Percentiles rank a stretch among this genome's conserved stretches.
These are phyloP conservation scores for Lactifluus subvellereus DNA, from an alignment of 768 basidiomycete species.

Conservation along the genomic window DNA sequence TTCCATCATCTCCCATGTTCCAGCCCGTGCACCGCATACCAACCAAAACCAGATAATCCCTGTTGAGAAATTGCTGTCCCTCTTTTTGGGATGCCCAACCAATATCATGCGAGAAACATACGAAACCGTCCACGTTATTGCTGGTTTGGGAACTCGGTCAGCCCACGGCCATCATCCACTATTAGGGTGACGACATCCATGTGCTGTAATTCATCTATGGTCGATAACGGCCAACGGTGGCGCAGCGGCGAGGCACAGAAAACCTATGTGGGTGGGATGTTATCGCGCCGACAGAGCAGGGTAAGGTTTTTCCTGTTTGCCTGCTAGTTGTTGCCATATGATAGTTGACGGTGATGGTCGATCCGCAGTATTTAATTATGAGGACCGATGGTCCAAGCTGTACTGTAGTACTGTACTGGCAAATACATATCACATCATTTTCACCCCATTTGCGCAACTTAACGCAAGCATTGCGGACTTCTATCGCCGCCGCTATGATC, in stretches of 20 bases:
- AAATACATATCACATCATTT: background rate
- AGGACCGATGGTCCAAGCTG: background rate
- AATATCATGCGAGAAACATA: no score
- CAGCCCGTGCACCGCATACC: background rate
- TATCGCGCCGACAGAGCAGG: background rate
- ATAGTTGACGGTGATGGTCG: no score
- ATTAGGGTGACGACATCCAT: background rate
- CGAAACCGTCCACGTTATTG: no score
- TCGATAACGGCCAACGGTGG: background rate
- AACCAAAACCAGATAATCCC: no score
- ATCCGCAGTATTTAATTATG: background rate
- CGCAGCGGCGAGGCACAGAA: background rate
- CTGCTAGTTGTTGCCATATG: no score
- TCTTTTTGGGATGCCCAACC: background rate
- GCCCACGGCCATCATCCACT: background rate
- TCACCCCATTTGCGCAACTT: background rate
- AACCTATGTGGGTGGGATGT: background rate
- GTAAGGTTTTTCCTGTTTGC: no score
- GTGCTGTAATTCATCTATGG: background rate
- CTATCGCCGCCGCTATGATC: background rate
- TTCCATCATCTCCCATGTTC: background rate
- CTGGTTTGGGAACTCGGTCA: background rate
- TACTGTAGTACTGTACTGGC: background rate
- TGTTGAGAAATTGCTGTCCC: no score
- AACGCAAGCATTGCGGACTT: background rate